Evolutionary conservation across 2,329 filamentous ascomycete genomes (phyloP).

Genomic region (Nemania bipapillata): DNA sequence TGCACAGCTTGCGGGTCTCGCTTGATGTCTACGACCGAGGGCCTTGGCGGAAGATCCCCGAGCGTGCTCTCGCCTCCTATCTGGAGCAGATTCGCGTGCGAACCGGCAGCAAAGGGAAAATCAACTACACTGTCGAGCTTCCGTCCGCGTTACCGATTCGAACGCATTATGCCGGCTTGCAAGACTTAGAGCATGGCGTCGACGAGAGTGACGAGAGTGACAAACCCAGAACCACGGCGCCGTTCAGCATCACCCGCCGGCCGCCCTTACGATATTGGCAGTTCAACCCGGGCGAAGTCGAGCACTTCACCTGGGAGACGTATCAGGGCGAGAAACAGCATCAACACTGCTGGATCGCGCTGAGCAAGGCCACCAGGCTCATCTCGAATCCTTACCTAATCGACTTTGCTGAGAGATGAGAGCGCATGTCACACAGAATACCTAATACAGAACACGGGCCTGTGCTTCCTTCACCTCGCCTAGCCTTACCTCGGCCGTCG

Average conservation of each 20-base stretch:
- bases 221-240: not conserved
- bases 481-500: slow-evolving; percentile 1
- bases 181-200: slow-evolving; percentile 35
- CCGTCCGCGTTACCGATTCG: slow-evolving; percentile 46
- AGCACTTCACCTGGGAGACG: slow-evolving; percentile 48
- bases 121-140: slow-evolving; percentile 46
- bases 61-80: slow-evolving; percentile 39
- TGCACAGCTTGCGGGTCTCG: slow-evolving; percentile 48
- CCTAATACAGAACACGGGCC: not conserved
- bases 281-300: slow-evolving; percentile 47
- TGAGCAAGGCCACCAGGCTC: slow-evolving; percentile 38
- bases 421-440: not conserved
- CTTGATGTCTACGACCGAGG: slow-evolving; percentile 49
- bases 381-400: slow-evolving; percentile 47
- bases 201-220: not conserved
- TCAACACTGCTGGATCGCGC: slow-evolving; percentile 44
- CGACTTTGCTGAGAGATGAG: slow-evolving; percentile 38
- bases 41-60: slow-evolving; percentile 49
- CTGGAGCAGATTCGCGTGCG: slow-evolving; percentile 41
- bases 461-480: not conserved
- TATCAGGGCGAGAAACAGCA: slow-evolving; percentile 36
- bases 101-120: slow-evolving; percentile 23
- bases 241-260: slow-evolving; percentile 45
- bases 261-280: slow-evolving; percentile 49
- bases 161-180: slow-evolving; percentile 40